A percentile compares a stretch with the other conserved stretches of the same genome.
phyloP scores from a whole-genome alignment of 352 stramenopile species.

The Elongisporangium anandrum region DNA sequence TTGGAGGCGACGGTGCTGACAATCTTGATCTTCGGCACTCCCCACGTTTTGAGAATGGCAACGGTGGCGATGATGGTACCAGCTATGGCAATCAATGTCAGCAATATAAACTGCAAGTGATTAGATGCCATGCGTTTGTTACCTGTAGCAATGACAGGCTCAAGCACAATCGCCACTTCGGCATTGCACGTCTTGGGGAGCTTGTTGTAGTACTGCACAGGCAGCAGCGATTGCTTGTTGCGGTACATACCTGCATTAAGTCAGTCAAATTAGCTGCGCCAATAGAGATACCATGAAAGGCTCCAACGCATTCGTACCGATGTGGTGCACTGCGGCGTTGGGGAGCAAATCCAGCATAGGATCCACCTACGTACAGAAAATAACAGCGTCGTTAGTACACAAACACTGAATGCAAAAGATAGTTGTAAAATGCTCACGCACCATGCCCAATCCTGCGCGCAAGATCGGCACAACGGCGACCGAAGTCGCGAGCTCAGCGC shows the following conservation, averaged over 20 bases:
- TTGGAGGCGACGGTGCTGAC: conserved; percentile 93
- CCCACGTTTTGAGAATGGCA: conserved; percentile 95
- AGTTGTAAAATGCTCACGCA: conserved; percentile 11
- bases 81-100: conserved; percentile 24
- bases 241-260: conserved; percentile 73
- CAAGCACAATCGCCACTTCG: conserved; percentile 94
- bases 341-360: conserved; percentile 96
- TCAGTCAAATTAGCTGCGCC: too few species aligned
- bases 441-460: conserved; percentile 87
- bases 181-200: conserved; percentile 92
- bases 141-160: conserved; percentile 96
- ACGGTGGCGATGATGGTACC: conserved; percentile 94
- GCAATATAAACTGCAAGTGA: too few species aligned
- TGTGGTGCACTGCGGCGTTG: conserved; percentile 95
- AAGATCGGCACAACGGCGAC: conserved; percentile 97
- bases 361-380: conserved; percentile 78
- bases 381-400: not conserved
- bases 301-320: too few species aligned
- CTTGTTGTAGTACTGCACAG: conserved; percentile 99
- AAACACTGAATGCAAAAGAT: not conserved
- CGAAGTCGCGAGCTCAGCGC: conserved; percentile 86
- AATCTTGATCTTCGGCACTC: conserved; percentile 91
- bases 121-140: too few species aligned
- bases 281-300: conserved; percentile 6
- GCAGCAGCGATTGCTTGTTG: conserved; percentile 88